Base-by-base conservation (phyloP, 2,329 filamentous ascomycete genomes). In the Colletotrichum costaricense region DNA sequence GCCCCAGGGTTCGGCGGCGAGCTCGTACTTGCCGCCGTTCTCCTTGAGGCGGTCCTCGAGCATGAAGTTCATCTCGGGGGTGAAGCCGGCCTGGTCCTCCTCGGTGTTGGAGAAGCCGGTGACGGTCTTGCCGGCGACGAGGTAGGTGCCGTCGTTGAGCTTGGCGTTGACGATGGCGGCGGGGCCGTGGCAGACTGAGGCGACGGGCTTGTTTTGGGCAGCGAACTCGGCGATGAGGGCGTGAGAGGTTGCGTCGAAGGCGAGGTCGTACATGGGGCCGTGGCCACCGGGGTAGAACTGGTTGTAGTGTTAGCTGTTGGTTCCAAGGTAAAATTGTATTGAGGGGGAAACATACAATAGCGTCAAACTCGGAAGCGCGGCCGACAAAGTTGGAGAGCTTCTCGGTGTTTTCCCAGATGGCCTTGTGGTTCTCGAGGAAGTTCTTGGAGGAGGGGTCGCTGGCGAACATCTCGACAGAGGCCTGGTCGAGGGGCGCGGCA, bases 121-220 rank as follows among this genome's bases (percentile, higher is more conserved):
- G 28, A 91, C 89, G 58, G 86, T 82, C 78, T 87, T 87, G 57
- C 88, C 90, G 63, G 86, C 81, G 52, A 93, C 80, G 11, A 93
- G 81, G 63, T 85, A 84, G 75, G 85, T 82, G 42, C 90, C 90
- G 73, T 87, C 83, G 5, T 82, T 75, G 24, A 86, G 78, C 77
- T 86, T 88, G 46, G 89, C 91, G 76, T 91, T 87, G 62, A 87
- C 85, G 19, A 94, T 84, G 14, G 88, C 92, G 4, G 88, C 89
- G 2, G 92, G 90, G 6, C 91, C 92, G 82, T 94, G 92, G 84
- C 92, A 94, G 58, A 94, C 91, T 4, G 92, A 90, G 0, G 89
- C 84, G 16, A 94, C 87, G 67, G 90, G 85, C 85, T 93, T 93
- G 75, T 87, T 88, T 3, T 87, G 85, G 52, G 84, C 82, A 77